Percentiles rank a stretch among this genome's conserved stretches.
These are phyloP conservation scores for Pyrus betulifolia DNA, from an alignment of 306 rosid species.

Conservation along the genomic window DNA sequence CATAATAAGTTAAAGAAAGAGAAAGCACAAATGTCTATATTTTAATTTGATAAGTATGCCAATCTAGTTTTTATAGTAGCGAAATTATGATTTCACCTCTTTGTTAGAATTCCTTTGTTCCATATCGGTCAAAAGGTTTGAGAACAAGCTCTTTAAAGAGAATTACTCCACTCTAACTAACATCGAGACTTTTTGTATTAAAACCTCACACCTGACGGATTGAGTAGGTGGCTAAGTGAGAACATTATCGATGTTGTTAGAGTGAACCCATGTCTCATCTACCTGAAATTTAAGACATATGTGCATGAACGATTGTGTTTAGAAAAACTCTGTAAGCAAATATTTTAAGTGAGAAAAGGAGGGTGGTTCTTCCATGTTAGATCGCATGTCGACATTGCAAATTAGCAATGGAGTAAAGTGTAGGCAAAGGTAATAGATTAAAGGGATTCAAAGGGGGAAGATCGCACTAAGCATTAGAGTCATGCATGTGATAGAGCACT, in stretches of 20 bases:
- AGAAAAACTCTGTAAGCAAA: not conserved
- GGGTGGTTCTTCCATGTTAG: not conserved
- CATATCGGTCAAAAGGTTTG: no score
- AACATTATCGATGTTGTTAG: no score
- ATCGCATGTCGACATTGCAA: not conserved
- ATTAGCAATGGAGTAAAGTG: not conserved
- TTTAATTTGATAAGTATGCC: not conserved
- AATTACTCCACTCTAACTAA: no score
- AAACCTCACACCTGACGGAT: no score
- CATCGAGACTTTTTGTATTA: no score
- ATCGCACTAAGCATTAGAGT: not conserved
- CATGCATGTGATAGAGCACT: not conserved
- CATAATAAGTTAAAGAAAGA: no score
- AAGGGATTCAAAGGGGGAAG: not conserved
- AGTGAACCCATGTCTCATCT: no score
- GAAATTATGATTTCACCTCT: no score
- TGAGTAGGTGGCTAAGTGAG: no score
- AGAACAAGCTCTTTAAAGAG: no score
- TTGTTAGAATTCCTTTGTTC: no score
- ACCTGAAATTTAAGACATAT: no score
- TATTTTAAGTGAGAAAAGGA: not conserved
- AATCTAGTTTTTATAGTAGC: not conserved
- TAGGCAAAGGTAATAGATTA: not conserved
- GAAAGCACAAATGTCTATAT: not conserved
- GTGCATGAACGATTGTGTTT: not conserved